Evolutionary conservation across 805 yeast species (phyloP).

Genomic region (Lipomyces yamadae): DNA sequence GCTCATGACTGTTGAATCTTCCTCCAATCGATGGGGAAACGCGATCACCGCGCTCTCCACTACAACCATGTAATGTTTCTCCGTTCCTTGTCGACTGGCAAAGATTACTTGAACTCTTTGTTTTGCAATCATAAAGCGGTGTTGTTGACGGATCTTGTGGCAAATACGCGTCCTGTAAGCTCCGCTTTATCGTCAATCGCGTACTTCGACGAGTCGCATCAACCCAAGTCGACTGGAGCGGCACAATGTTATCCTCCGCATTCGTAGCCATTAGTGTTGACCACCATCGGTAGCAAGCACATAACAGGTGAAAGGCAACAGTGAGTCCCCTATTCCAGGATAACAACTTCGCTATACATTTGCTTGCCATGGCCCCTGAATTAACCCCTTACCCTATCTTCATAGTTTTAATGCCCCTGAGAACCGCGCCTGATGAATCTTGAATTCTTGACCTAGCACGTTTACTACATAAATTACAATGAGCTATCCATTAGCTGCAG

Average conservation of each 20-base stretch:
- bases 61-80: not conserved
- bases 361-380: too few species aligned
- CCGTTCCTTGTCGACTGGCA: not conserved
- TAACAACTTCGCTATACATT: too few species aligned
- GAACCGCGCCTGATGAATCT: too few species aligned
- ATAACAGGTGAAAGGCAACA: not conserved
- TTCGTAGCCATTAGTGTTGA: not conserved
- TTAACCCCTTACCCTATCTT: not conserved
- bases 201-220: not conserved
- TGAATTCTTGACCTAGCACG: too few species aligned
- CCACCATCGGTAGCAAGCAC: not conserved
- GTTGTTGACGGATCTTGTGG: not conserved
- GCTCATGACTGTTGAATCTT: not conserved
- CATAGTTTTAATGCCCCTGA: not conserved
- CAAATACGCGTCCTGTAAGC: not conserved
- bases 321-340: not conserved
- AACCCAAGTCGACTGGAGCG: constrained; percentile 1
- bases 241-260: not conserved
- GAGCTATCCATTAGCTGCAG: not conserved
- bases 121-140: not conserved
- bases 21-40: not conserved
- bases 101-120: not conserved
- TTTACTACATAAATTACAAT: not conserved
- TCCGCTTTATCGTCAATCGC: constrained; percentile 8
- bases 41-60: not conserved